Evolutionary conservation across 495 filamentous ascomycete species (phyloP), one percentile per base, ranked within the genome.

Genomic region (Xylaria sp.): DNA sequence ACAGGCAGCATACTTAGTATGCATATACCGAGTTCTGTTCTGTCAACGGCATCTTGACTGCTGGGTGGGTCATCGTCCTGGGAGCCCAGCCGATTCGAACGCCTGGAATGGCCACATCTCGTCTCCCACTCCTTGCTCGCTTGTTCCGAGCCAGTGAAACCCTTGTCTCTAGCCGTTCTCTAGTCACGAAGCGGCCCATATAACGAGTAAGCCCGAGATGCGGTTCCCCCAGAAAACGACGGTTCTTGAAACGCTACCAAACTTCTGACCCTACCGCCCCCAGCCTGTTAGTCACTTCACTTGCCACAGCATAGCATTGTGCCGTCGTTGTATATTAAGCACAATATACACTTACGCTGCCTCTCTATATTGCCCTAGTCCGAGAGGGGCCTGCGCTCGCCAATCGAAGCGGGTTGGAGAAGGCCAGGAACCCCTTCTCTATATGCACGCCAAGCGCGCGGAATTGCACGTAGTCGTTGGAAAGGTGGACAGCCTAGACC

Each of bases 381-480:
- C 63, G 71, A 73, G 71, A 69, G 74, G 68, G 72, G 63, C 43
- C 14, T 61, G 41, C 68, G 48, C 74, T 77, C 75, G 72, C 77
- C 77, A 79, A 77, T 77, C 72, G 74, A 75, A 73, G 71, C 53
- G 61, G 43, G 44, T 73, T 71, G 72, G 68, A 66, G 70, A 73
- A 76, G 75, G 26, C 52, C 71, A 79, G 71, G 73, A 78, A 77
- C 73, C 72, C 74, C 69, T 74, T 72, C 62, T 67, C 70, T 75
- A 70, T 64, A 72, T 79, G 77, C 77, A 77, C 71, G 75, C 77
- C 74, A 78, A 79, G 77, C 71, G 73, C 72, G 65, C 75, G 75
- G 72, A 71, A 67, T 76, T 75, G 70, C 73, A 72, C 73, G 73
- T 68, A 59, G 71, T 75, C 69, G 72, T 73, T 71, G 15, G 43